A percentile compares a stretch with the other conserved stretches of the same genome.
These are phyloP conservation scores for Aspergillus avenaceus DNA, from an alignment of 495 filamentous ascomycete genomes.

Conservation along the genomic window DNA sequence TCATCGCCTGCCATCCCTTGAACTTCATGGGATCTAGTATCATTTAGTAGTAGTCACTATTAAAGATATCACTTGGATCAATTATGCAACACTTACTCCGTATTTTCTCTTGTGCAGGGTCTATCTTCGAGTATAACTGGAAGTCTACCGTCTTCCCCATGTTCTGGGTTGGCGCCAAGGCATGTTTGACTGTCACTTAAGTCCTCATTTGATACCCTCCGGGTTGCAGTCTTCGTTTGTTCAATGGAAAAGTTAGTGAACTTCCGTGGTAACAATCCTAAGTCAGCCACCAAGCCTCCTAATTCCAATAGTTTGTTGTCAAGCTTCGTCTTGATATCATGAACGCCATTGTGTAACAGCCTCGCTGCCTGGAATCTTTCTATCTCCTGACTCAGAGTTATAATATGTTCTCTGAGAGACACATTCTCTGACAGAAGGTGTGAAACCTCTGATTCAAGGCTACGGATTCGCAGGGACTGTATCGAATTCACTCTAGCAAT, in stretches of 20 bases:
- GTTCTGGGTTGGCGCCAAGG: constrained; percentile 6
- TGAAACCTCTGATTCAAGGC: constrained; percentile 78
- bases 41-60: constrained; percentile 13
- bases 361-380: constrained; percentile 46
- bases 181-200: constrained; percentile 10
- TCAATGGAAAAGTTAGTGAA: constrained; percentile 18
- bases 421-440: constrained; percentile 85
- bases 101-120: constrained; percentile 63
- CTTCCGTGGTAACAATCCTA: constrained; percentile 50
- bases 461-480: constrained; percentile 85
- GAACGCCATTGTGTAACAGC: constrained; percentile 48
- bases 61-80: neutral
- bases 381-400: constrained; percentile 67
- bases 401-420: constrained; percentile 70
- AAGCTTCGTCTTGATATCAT: constrained; percentile 64
- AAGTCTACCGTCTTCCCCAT: constrained; percentile 57
- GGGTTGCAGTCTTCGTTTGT: constrained; percentile 6
- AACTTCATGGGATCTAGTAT: constrained; percentile 37
- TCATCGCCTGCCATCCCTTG: constrained; percentile 43
- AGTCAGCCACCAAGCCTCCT: constrained; percentile 54
- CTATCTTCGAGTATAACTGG: constrained; percentile 85
- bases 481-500: constrained; percentile 86
- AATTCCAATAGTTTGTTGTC: constrained; percentile 67
- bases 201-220: constrained; percentile 13
- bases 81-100: constrained; percentile 56